Evolutionary conservation across 306 rosid genomes (phyloP).

Genomic region (Crataegus laevigata): DNA sequence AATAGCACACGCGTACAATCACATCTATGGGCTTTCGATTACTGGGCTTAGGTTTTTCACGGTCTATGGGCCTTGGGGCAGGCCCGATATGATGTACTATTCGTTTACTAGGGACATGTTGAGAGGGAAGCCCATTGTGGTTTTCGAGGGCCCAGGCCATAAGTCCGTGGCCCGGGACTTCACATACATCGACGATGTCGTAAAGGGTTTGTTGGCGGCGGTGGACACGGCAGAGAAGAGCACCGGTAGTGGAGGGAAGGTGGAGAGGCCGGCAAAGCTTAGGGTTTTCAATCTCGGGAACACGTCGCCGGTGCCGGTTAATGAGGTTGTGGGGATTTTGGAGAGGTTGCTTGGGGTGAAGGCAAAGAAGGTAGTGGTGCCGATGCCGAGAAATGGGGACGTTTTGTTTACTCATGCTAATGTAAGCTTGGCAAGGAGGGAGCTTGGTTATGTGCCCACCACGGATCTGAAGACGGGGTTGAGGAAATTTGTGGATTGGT

Average conservation of each 20-base stretch:
- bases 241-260: constrained; percentile 28
- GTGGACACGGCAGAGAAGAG: constrained; percentile 34
- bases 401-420: constrained; percentile 34
- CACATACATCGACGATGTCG: constrained; percentile 36
- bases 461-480: constrained; percentile 34
- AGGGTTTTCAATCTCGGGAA: constrained; percentile 30
- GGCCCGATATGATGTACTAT: too few species aligned
- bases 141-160: constrained; percentile 23
- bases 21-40: too few species aligned
- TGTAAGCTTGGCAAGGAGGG: constrained; percentile 1
- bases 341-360: constrained; percentile 29
- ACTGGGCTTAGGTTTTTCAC: too few species aligned
- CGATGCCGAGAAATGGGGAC: constrained; percentile 27
- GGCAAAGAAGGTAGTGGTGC: constrained; percentile 18
- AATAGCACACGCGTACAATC: too few species aligned
- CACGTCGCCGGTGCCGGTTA: constrained; percentile 23
- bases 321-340: constrained; percentile 23
- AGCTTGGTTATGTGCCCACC: not conserved
- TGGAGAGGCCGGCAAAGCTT: not conserved
- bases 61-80: constrained; percentile 7
- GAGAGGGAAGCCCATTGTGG: constrained; percentile 17
- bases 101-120: constrained; percentile 8
- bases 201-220: constrained; percentile 37
- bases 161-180: constrained; percentile 33
- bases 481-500: constrained; percentile 38